These are phyloP conservation scores for Macadamia tetraphylla DNA, from an alignment of 164 flowering plant species.

Conservation along the genomic window DNA sequence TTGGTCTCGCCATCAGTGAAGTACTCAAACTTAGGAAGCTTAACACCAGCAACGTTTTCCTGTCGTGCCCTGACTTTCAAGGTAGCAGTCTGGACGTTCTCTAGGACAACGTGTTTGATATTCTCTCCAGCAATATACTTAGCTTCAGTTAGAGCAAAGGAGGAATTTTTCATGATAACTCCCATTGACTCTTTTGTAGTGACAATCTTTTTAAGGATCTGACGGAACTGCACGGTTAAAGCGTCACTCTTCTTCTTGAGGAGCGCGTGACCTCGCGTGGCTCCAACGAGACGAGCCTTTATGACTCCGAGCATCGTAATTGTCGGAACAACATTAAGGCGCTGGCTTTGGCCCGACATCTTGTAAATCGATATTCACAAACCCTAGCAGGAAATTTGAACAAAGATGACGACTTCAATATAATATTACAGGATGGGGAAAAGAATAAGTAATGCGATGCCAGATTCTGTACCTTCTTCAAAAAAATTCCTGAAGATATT, in stretches of 20 bases:
- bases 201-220: slow-evolving; percentile 83
- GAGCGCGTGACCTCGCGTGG: slow-evolving; percentile 94
- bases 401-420: neutral
- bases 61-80: slow-evolving; percentile 73
- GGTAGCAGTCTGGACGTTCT: slow-evolving; percentile 71
- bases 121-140: slow-evolving; percentile 95
- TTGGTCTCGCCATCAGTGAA: slow-evolving; percentile 85
- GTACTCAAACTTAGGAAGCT: slow-evolving; percentile 84
- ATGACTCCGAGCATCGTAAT: slow-evolving; percentile 85
- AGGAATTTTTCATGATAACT: slow-evolving; percentile 75
- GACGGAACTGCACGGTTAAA: slow-evolving; percentile 83
- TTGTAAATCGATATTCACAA: slow-evolving; percentile 7
- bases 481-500: too few species aligned
- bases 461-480: too few species aligned
- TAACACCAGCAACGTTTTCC: slow-evolving; percentile 92
- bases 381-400: slow-evolving; percentile 9
- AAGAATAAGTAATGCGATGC: too few species aligned
- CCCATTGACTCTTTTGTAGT: slow-evolving; percentile 91
- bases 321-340: slow-evolving; percentile 89
- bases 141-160: slow-evolving; percentile 87
- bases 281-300: slow-evolving; percentile 91
- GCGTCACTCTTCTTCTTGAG: slow-evolving; percentile 98
- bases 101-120: slow-evolving; percentile 80
- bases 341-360: slow-evolving; percentile 88
- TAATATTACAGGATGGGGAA: neutral